phyloP scores from a whole-genome alignment of 2,329 filamentous ascomycete species.

The Neofusicoccum sp. region DNA sequence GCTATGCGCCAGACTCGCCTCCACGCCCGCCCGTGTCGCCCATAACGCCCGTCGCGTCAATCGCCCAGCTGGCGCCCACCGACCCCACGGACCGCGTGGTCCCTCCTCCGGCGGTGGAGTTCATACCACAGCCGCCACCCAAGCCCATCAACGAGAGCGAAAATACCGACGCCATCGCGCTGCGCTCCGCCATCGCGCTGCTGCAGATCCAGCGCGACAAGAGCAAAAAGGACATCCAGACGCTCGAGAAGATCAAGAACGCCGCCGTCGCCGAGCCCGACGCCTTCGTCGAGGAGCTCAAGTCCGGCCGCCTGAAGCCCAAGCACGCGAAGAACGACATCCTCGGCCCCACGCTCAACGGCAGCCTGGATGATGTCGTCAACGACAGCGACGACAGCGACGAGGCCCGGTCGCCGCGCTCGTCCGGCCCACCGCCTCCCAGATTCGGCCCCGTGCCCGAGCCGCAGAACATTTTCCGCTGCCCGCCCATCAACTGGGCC shows the following conservation, averaged over 20 bases:
- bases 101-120: slow-evolving; percentile 27
- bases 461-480: slow-evolving; percentile 79
- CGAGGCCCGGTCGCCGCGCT: slow-evolving; percentile 18
- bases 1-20: slow-evolving; percentile 16
- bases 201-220: slow-evolving; percentile 82
- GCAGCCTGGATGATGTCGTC: slow-evolving; percentile 31
- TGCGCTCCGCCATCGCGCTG: slow-evolving; percentile 80
- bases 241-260: slow-evolving; percentile 66
- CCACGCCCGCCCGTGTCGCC: slow-evolving; percentile 37
- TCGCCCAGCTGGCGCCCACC: slow-evolving; percentile 35
- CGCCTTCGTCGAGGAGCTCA: slow-evolving; percentile 68
- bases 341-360: slow-evolving; percentile 39
- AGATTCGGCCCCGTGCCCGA: slow-evolving; percentile 67
- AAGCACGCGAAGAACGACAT: slow-evolving; percentile 29
- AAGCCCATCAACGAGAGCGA: slow-evolving; percentile 48
- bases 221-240: slow-evolving; percentile 71
- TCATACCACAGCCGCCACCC: slow-evolving; percentile 43
- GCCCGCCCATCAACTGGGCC: slow-evolving; percentile 89
- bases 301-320: slow-evolving; percentile 52
- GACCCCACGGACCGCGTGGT: slow-evolving; percentile 25
- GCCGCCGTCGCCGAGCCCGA: slow-evolving; percentile 69
- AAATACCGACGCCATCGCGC: slow-evolving; percentile 84
- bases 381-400: slow-evolving; percentile 21
- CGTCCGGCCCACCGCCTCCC: slow-evolving; percentile 14
- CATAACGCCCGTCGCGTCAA: slow-evolving; percentile 38